Percentiles rank a stretch among this genome's conserved stretches.
Conservation (phyloP, 192 early-diverging fungal species). For the Umbelopsis isabellina region DNA sequence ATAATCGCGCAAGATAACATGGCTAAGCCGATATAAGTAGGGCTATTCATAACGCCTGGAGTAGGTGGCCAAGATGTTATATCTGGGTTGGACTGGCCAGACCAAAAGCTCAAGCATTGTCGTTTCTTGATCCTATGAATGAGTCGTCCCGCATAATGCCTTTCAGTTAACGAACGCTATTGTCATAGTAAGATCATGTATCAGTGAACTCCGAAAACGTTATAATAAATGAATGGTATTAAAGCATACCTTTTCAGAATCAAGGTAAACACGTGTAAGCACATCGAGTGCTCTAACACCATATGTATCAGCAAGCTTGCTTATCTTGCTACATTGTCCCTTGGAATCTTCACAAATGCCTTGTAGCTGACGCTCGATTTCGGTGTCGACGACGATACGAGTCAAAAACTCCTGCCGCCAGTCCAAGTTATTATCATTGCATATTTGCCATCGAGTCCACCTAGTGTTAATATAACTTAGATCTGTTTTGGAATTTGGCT, state of each 20-base stretch:
- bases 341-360: background rate
- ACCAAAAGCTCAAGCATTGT: background rate
- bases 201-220: background rate
- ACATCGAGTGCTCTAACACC: background rate
- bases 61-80: background rate
- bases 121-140: slow-evolving; percentile 13
- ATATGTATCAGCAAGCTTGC: background rate
- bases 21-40: background rate
- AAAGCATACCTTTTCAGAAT: background rate
- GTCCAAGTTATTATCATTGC: background rate
- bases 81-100: background rate
- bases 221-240: background rate
- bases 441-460: background rate
- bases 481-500: background rate
- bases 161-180: background rate
- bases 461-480: background rate
- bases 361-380: background rate
- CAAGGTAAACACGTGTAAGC: background rate
- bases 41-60: background rate
- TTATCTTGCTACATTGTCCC: background rate
- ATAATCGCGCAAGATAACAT: background rate
- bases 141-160: slow-evolving; percentile 1
- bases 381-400: background rate
- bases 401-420: slow-evolving; percentile 3
- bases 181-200: background rate